phyloP scores from a whole-genome alignment of 2,329 filamentous ascomycete genomes.

The Penicillium vulpinum region DNA sequence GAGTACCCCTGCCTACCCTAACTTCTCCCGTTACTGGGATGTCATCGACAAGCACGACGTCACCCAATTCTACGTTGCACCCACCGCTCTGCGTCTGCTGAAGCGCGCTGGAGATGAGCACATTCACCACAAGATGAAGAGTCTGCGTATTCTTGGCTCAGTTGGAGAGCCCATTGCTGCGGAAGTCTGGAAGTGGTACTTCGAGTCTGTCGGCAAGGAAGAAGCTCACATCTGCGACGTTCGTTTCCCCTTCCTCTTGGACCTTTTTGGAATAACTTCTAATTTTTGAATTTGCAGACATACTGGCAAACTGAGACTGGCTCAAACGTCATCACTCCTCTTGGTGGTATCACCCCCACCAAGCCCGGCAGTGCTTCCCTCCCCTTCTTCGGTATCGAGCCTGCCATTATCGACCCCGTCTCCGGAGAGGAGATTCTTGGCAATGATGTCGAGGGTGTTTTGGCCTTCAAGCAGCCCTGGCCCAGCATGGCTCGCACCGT shows the following conservation, averaged over 20 bases:
- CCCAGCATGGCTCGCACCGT: slow-evolving; percentile 98
- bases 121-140: slow-evolving; percentile 85
- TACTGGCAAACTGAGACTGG: slow-evolving; percentile 99
- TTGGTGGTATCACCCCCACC: slow-evolving; percentile 90
- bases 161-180: slow-evolving; percentile 97
- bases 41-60: slow-evolving; percentile 94
- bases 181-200: slow-evolving; percentile 99
- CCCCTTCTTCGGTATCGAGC: slow-evolving; percentile 98
- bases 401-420: slow-evolving; percentile 94
- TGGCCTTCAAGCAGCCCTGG: slow-evolving; percentile 97
- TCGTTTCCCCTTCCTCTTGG: slow-evolving; percentile 47
- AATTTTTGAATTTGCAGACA: slow-evolving; percentile 59
- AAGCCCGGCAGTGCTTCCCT: slow-evolving; percentile 95
- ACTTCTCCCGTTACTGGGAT: slow-evolving; percentile 99
- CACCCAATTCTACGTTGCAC: slow-evolving; percentile 97
- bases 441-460: slow-evolving; percentile 94
- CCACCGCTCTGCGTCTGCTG: slow-evolving; percentile 85
- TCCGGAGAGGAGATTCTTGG: slow-evolving; percentile 90
- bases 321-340: slow-evolving; percentile 89
- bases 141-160: slow-evolving; percentile 85
- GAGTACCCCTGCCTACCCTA: slow-evolving; percentile 93
- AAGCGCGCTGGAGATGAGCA: slow-evolving; percentile 95
- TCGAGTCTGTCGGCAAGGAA: slow-evolving; percentile 89
- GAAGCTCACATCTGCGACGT: slow-evolving; percentile 93
- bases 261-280: neutral